Evolutionary conservation across 305 asterid genomes (phyloP), one percentile per base, ranked within the genome.

Genomic region (Lippia alba): DNA sequence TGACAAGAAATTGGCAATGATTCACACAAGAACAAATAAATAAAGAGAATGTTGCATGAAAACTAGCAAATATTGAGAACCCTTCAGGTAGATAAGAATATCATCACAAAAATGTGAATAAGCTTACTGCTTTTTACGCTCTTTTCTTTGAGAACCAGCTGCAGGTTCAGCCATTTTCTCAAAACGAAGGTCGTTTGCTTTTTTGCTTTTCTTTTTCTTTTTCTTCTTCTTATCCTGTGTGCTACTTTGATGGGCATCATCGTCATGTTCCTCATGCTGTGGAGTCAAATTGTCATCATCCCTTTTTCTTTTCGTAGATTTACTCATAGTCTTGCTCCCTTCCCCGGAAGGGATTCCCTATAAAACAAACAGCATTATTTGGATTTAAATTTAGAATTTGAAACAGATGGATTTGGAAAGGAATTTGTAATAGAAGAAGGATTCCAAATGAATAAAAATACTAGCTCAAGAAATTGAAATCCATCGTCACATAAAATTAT

Each of bases 121-220:
- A 66, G 45, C 97, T 84, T 83, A 94, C 97, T 82, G 84, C 72
- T 87, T 94, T 85, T 80, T 89, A 71, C 90, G 97, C 77, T 94
- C 97, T 79, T 88, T 94, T 74, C 91, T 87, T 63, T 77, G 81
- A 17, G 94, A 82, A 75, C 83, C 86, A 77, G 73, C 71, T 72
- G 57, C 80, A 44, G 75, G 56, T 34, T 74, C 79, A 48, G 73
- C 89, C 20, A 67, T 20, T 33, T 75, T 61, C 69, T 81, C 89
- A 79, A 92, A 94, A 48, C 98, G 91, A 18, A 89, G 97, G 77
- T 94, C 98, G 12, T 77, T 64, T 56, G 81, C 91, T 67, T 78
- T 79, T 36, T 83, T 85, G 59, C 74, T 72, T 76, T 82, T 89
- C 75, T 76, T 82, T 60, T 74, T 87, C 86, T 81, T 91, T 72